These are phyloP conservation scores for Candida xyloterini DNA, from an alignment of 805 yeast species.

Conservation along the genomic window DNA sequence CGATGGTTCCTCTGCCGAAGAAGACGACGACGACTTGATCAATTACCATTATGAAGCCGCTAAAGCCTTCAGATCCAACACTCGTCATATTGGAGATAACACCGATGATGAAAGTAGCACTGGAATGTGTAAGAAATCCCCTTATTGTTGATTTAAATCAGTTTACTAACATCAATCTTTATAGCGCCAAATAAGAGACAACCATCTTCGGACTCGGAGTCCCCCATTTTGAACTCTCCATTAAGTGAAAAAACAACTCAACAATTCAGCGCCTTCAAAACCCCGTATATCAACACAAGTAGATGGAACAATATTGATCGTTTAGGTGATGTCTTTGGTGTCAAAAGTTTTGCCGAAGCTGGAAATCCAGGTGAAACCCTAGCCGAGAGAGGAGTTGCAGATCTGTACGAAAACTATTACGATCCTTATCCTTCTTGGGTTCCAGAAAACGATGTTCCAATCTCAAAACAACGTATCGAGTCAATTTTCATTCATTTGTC, in stretches of 20 bases:
- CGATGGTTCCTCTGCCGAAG: constrained; percentile 20
- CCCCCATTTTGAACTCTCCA: constrained; percentile 25
- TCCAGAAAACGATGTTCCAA: constrained; percentile 41
- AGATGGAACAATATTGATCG: constrained; percentile 42
- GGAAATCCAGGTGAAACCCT: constrained; percentile 34
- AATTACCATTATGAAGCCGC: constrained; percentile 4
- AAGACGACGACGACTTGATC: constrained; percentile 7
- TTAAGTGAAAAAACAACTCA: constrained; percentile 30
- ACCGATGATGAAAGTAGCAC: constrained; percentile 12
- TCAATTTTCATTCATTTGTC: constrained; percentile 50
- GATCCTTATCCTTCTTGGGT: constrained; percentile 58
- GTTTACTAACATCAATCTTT: constrained; percentile 8
- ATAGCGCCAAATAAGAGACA: constrained; percentile 21
- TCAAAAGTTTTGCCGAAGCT: constrained; percentile 26
- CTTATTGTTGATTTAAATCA: not conserved
- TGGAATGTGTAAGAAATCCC: constrained; percentile 16
- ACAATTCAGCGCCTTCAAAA: constrained; percentile 42
- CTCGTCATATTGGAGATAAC: constrained; percentile 3
- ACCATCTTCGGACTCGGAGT: constrained; percentile 12
- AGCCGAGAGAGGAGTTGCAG: constrained; percentile 36
- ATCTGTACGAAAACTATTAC: constrained; percentile 40
- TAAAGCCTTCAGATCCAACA: constrained; percentile 4
- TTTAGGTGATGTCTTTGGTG: constrained; percentile 33
- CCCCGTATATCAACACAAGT: constrained; percentile 42
- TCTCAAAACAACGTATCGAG: constrained; percentile 52